Evolutionary conservation across 805 yeast genomes (phyloP).

Genomic region (Barnettozyma vustinii): DNA sequence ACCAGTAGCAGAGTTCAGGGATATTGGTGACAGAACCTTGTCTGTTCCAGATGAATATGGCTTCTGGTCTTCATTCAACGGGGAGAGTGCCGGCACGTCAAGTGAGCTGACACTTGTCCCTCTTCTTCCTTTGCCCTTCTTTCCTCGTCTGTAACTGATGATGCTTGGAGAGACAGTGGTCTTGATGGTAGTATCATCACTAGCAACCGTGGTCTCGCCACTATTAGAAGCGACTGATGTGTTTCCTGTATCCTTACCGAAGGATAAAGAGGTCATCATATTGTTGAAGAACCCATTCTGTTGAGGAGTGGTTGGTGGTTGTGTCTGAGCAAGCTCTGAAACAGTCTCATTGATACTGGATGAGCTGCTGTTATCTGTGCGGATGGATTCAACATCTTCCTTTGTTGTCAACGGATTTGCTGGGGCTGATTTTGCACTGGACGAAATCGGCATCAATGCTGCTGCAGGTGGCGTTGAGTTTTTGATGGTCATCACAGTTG

Average conservation of each 20-base stretch:
- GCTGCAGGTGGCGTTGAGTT: neutral
- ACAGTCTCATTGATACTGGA: conserved; percentile 21
- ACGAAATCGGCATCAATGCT: conserved; percentile 1
- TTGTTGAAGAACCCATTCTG: conserved; percentile 18
- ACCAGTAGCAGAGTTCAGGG: neutral
- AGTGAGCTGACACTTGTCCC: conserved; percentile 17
- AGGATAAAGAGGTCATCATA: conserved; percentile 17
- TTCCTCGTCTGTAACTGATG: conserved; percentile 22
- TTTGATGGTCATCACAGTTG: neutral
- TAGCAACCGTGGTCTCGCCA: conserved; percentile 1
- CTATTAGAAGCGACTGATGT: neutral
- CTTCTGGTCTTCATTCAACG: conserved; percentile 16
- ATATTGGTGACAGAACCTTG: neutral
- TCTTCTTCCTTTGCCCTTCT: conserved; percentile 12
- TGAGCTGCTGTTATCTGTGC: conserved; percentile 9
- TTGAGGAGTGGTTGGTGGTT: conserved; percentile 16
- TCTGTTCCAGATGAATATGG: conserved; percentile 6
- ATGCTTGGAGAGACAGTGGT: conserved; percentile 19
- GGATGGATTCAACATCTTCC: conserved; percentile 38
- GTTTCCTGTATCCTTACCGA: conserved; percentile 5
- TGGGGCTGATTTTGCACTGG: conserved; percentile 36
- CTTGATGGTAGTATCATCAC: conserved; percentile 2
- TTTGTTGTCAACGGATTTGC: conserved; percentile 48
- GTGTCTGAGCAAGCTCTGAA: conserved; percentile 12
- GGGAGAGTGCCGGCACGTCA: conserved; percentile 15